Percentiles rank a stretch among this genome's conserved stretches.
These are phyloP conservation scores for Vigna trinervia DNA, from an alignment of 306 rosid genomes.

Conservation along the genomic window DNA sequence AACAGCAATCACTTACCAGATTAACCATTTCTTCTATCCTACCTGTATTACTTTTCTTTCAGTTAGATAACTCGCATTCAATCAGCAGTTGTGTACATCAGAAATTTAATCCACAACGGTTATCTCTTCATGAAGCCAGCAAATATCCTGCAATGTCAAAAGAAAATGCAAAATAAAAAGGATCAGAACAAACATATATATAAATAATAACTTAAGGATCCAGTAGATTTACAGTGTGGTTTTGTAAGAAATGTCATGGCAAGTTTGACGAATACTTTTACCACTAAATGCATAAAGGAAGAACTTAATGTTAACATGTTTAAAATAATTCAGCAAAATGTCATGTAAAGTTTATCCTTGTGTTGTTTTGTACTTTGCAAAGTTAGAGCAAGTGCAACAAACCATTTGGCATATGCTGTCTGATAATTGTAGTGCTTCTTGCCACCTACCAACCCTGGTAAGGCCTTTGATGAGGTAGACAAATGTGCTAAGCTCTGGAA, in stretches of 20 bases:
- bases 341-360: conserved; percentile 7
- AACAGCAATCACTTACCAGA: conserved; percentile 33
- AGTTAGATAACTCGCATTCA: conserved; percentile 15
- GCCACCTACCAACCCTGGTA: conserved; percentile 65
- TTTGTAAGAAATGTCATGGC: conserved; percentile 15
- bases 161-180: conserved; percentile 6
- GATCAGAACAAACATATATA: conserved; percentile 31
- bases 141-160: conserved; percentile 47
- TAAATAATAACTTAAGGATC: conserved; percentile 40
- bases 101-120: conserved; percentile 25
- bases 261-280: conserved; percentile 13
- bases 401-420: conserved; percentile 87
- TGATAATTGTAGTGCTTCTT: conserved; percentile 76
- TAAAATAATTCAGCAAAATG: conserved; percentile 6
- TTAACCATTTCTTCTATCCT: conserved; percentile 41
- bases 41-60: conserved; percentile 30
- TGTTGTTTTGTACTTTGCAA: conserved; percentile 20
- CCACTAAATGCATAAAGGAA: conserved; percentile 10
- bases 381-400: conserved; percentile 51
- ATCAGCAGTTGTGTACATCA: conserved; percentile 26
- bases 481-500: conserved; percentile 74
- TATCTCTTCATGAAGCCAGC: conserved; percentile 50
- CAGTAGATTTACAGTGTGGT: conserved; percentile 11
- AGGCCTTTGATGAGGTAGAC: conserved; percentile 81
- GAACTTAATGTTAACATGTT: conserved; percentile 10